These are phyloP conservation scores for Psilocybe cubensis DNA, from an alignment of 768 basidiomycete species.

Conservation along the genomic window DNA sequence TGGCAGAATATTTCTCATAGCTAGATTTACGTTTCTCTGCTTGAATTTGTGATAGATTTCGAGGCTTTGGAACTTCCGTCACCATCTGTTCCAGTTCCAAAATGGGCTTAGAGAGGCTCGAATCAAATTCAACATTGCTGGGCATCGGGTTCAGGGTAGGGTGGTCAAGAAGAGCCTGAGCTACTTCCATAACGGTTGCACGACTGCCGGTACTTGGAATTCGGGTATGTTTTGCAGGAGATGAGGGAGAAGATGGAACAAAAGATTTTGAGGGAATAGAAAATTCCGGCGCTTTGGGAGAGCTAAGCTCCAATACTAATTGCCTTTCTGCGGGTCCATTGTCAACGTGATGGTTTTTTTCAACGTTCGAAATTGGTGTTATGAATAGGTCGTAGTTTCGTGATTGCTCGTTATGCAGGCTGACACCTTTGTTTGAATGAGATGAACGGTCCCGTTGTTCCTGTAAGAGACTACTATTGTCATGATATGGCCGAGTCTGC, in stretches of 20 bases:
- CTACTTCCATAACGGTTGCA: conserved; percentile 80
- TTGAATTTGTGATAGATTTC: conserved; percentile 29
- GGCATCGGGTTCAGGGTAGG: neutral
- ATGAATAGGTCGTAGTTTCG: neutral
- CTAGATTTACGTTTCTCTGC: conserved; percentile 67
- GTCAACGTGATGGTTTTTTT: neutral
- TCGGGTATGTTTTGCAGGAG: conserved; percentile 44
- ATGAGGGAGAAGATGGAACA: conserved; percentile 1
- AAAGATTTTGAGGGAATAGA: neutral
- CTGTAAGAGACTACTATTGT: neutral
- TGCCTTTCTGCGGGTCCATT: neutral
- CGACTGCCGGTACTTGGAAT: conserved; percentile 73
- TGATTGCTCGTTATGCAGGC: neutral
- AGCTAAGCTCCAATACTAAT: neutral
- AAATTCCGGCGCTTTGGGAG: neutral
- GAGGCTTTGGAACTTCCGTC: conserved; percentile 20
- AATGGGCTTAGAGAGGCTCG: neutral
- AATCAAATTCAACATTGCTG: neutral
- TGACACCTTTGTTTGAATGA: neutral
- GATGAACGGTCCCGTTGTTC: neutral
- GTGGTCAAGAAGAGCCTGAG: conserved; percentile 55
- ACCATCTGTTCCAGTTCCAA: neutral
- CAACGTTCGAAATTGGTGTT: neutral
- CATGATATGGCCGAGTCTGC: neutral
- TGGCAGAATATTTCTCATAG: conserved; percentile 67